phyloP scores from a whole-genome alignment of 2,329 filamentous ascomycete genomes.

The Pseudocercospora musae region DNA sequence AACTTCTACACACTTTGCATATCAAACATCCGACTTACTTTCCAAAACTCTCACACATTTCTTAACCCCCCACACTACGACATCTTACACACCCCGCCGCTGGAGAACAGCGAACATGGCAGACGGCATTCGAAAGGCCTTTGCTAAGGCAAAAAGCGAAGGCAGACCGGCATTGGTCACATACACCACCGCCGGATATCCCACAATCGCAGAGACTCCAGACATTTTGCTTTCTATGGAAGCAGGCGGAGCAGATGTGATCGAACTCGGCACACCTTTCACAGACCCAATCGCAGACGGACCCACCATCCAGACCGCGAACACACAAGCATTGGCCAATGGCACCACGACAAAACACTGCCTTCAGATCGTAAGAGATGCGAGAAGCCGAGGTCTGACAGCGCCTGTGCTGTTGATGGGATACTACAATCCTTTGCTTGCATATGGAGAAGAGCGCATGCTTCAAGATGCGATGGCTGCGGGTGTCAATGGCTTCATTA shows the following conservation, averaged over 20 bases:
- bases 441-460: constrained; percentile 89
- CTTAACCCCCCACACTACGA: neutral
- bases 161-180: constrained; percentile 74
- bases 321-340: constrained; percentile 83
- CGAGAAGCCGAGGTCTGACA: constrained; percentile 71
- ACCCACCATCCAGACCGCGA: constrained; percentile 92
- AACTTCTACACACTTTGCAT: neutral
- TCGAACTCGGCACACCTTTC: constrained; percentile 94
- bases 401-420: constrained; percentile 93
- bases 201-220: constrained; percentile 74
- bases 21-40: neutral
- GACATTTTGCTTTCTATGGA: constrained; percentile 86
- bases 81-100: neutral
- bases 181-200: constrained; percentile 94
- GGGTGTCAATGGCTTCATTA: constrained; percentile 92
- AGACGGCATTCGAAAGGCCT: constrained; percentile 48
- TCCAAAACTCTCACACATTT: neutral
- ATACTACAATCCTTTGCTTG: constrained; percentile 95
- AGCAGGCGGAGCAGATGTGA: constrained; percentile 88
- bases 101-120: constrained; percentile 36
- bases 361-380: constrained; percentile 78
- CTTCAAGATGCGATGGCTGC: constrained; percentile 78
- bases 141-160: constrained; percentile 51
- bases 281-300: constrained; percentile 98
- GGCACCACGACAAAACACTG: constrained; percentile 78